These are phyloP conservation scores for Fraxinus pennsylvanica DNA, from an alignment of 257 asterid genomes.

Conservation along the genomic window DNA sequence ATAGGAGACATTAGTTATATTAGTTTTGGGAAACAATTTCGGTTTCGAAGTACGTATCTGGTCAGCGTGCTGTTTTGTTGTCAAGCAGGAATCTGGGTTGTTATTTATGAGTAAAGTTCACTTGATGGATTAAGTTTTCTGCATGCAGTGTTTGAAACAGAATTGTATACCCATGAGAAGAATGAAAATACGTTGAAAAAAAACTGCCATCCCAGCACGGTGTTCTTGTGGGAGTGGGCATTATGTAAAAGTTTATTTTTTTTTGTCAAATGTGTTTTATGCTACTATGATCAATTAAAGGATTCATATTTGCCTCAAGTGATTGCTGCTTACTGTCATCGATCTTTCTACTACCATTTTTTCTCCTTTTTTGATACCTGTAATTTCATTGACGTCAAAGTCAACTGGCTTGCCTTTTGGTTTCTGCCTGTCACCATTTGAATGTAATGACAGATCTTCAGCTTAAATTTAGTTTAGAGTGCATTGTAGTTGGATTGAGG, in stretches of 20 bases:
- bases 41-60: neutral
- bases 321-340: neutral
- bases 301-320: neutral
- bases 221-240: neutral
- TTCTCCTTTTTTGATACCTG: conserved; percentile 12
- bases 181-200: neutral
- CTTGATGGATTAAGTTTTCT: neutral
- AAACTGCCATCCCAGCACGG: neutral
- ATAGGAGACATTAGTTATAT: neutral
- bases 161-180: neutral
- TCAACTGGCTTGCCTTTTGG: neutral
- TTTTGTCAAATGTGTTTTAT: neutral
- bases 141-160: neutral
- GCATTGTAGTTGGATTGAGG: neutral
- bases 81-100: neutral
- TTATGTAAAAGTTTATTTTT: neutral
- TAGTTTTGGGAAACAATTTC: neutral
- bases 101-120: neutral
- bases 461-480: conserved; percentile 1
- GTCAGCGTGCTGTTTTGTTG: neutral
- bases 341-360: neutral
- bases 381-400: neutral
- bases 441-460: neutral
- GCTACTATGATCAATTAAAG: neutral
- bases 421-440: neutral